Evolutionary conservation across 495 filamentous ascomycete species (phyloP), one percentile per base, ranked within the genome.

Genomic region (Xylaria nigripes): DNA sequence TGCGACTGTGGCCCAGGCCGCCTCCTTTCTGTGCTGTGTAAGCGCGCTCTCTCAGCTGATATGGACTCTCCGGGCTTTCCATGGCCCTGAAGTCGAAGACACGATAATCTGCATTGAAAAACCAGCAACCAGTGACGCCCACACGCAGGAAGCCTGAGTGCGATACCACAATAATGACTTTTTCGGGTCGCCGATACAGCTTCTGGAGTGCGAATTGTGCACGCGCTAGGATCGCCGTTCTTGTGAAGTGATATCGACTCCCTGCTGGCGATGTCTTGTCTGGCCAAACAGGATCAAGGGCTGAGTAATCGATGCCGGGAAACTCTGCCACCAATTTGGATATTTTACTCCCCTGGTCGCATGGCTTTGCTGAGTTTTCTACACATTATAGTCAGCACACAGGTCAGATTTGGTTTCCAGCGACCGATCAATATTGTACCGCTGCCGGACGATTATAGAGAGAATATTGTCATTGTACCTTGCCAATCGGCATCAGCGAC

Each of bases 61-160:
- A 69, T 2, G 48, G 55, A 24, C 62, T 66, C 15, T 64, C 65
- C 7, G 64, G 65, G 0, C 36, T 48, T 25, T 62, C 47, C 3
- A 54, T 52, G 21, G 68, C 67, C 27, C 68, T 72, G 51, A 82
- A 80, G 3, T 83, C 77, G 57, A 84, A 84, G 40, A 85, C 68
- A 8, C 82, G 72, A 58, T 77, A 85, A 58, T 85, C 81, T 6
- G 76, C 82, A 58, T 85, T 85, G 42, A 70, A 71, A 55, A 71
- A 83, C 61, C 65, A 69, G 18, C 65, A 65, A 3, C 74, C 68
- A 6, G 70, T 70, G 22, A 83, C 71, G 5, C 66, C 73, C 16
- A 67, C 44, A 12, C 79, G 57, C 47, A 84, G 58, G 58, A 85
- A 85, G 3, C 73, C 80, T 0, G 80, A 80, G 60, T 85, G 82